A percentile compares a stretch with the other conserved stretches of the same genome.
phyloP scores from a whole-genome alignment of 305 asterid species.

The Fraxinus sp. region DNA sequence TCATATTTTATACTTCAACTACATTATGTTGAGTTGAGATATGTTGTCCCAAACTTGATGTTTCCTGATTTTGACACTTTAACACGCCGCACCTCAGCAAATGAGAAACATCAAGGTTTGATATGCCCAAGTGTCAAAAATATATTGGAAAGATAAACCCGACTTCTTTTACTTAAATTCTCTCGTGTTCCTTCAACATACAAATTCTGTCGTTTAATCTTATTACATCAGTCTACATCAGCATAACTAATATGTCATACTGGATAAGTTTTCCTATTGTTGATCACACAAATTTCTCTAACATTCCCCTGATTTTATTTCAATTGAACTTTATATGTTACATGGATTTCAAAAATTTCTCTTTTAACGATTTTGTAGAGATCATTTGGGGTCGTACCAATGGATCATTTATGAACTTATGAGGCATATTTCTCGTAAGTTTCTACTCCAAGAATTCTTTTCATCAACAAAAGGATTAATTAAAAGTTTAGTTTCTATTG shows the following conservation, averaged over 20 bases:
- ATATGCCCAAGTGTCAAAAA: not conserved
- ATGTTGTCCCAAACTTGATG: not conserved
- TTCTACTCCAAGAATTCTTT: not conserved
- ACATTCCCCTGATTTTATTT: not conserved
- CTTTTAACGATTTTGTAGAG: not conserved
- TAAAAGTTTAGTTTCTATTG: not conserved
- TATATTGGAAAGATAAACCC: not conserved
- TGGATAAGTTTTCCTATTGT: not conserved
- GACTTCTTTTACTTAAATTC: not conserved
- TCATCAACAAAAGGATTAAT: not conserved
- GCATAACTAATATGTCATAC: not conserved
- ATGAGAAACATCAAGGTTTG: not conserved
- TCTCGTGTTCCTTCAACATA: not conserved
- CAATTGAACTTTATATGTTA: not conserved
- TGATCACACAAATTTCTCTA: not conserved
- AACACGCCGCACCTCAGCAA: not conserved
- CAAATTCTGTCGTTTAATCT: not conserved
- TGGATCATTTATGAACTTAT: not conserved
- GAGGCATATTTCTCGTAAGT: not conserved
- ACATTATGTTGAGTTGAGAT: not conserved
- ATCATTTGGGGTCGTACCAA: not conserved
- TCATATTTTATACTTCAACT: not conserved
- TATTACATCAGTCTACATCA: not conserved
- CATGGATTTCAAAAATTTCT: not conserved
- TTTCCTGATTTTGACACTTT: too few relatives aligned